phyloP scores from a whole-genome alignment of 148 eudicot genomes.

The Fagopyrum tataricum region DNA sequence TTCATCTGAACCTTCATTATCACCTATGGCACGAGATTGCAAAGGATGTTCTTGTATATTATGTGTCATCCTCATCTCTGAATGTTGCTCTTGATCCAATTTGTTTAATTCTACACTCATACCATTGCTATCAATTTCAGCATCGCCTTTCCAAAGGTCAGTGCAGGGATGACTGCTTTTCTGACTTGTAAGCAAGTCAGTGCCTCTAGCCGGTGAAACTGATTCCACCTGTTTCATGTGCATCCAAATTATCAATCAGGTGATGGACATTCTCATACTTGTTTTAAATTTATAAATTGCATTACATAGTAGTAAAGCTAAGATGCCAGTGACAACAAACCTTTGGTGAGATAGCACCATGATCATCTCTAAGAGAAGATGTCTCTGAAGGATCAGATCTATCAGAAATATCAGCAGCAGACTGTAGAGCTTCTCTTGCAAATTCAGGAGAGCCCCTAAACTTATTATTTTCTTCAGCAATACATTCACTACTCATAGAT shows the following conservation, averaged over 20 bases:
- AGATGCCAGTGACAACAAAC: slow-evolving; percentile 8
- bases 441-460: background rate
- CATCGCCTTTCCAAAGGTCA: slow-evolving; percentile 9
- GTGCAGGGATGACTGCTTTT: background rate
- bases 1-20: slow-evolving; percentile 23
- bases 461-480: slow-evolving; percentile 12
- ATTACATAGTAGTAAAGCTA: slow-evolving; percentile 1
- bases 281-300: background rate
- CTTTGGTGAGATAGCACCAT: slow-evolving; percentile 15
- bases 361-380: slow-evolving; percentile 20
- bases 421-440: slow-evolving; percentile 15
- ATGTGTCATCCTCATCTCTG: slow-evolving; percentile 13
- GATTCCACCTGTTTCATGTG: slow-evolving; percentile 21
- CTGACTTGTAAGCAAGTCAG: background rate
- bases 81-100: slow-evolving; percentile 17
- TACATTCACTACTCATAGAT: slow-evolving; percentile 9
- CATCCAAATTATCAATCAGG: slow-evolving; percentile 17
- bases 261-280: slow-evolving; percentile 2
- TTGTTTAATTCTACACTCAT: slow-evolving; percentile 14
- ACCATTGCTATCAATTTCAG: slow-evolving; percentile 17
- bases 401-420: slow-evolving; percentile 17
- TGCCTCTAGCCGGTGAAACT: slow-evolving; percentile 5
- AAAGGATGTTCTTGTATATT: slow-evolving; percentile 17
- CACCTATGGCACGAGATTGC: slow-evolving; percentile 14
- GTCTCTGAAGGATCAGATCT: slow-evolving; percentile 21